phyloP scores from a whole-genome alignment of 2,329 filamentous ascomycete genomes.

The Aspergillus carbonarius region DNA sequence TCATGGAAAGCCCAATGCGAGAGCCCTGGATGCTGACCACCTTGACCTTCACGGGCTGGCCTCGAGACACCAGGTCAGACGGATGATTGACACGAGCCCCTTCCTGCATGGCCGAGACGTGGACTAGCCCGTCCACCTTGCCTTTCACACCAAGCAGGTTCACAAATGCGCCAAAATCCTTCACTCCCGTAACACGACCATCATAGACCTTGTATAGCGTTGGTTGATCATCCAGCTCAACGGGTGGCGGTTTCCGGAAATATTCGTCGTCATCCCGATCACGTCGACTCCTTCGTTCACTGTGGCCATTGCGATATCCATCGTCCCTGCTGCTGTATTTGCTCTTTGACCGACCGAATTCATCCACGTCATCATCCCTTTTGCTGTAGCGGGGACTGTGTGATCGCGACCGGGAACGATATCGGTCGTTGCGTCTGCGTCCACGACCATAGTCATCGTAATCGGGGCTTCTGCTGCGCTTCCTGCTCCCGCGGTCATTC shows the following conservation, averaged over 20 bases:
- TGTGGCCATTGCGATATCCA: slow-evolving; percentile 45
- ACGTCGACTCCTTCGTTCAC: slow-evolving; percentile 41
- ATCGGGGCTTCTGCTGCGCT: slow-evolving; percentile 55
- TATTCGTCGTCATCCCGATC: slow-evolving; percentile 51
- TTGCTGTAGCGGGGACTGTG: slow-evolving; percentile 43
- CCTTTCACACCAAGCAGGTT: slow-evolving; percentile 84
- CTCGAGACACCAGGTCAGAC: slow-evolving; percentile 76
- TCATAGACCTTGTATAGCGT: slow-evolving; percentile 84
- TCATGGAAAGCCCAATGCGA: slow-evolving; percentile 89
- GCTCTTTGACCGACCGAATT: slow-evolving; percentile 55
- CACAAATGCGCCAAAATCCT: slow-evolving; percentile 94
- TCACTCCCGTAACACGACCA: slow-evolving; percentile 85
- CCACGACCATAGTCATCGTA: slow-evolving; percentile 51
- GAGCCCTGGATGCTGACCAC: slow-evolving; percentile 80
- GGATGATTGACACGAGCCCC: slow-evolving; percentile 88
- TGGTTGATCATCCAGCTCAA: slow-evolving; percentile 78
- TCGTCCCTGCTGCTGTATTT: slow-evolving; percentile 38
- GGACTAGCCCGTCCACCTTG: slow-evolving; percentile 88
- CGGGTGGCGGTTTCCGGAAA: slow-evolving; percentile 65
- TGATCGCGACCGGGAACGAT: slow-evolving; percentile 55
- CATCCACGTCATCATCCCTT: slow-evolving; percentile 55
- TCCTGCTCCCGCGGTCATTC: slow-evolving; percentile 45
- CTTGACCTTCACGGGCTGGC: slow-evolving; percentile 89
- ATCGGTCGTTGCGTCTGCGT: slow-evolving; percentile 43
- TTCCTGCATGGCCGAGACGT: slow-evolving; percentile 84